These are phyloP conservation scores for Trichomonascaceae sp. DNA, from an alignment of 1,139 yeast genomes.

Conservation along the genomic window DNA sequence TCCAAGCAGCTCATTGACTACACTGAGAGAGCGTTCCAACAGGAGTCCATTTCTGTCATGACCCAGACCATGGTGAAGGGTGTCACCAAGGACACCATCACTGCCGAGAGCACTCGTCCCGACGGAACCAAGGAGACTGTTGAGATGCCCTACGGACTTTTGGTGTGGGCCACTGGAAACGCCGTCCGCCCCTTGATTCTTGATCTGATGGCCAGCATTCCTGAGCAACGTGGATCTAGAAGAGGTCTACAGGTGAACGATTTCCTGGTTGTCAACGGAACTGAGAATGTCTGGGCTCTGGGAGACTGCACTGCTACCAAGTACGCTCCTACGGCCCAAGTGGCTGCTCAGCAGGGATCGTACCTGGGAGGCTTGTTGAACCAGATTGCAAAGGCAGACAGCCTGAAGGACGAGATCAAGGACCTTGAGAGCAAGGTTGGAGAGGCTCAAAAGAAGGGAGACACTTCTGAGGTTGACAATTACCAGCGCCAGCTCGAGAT, in stretches of 20 bases:
- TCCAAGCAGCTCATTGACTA: slow-evolving; percentile 73
- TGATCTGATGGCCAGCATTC: slow-evolving; percentile 53
- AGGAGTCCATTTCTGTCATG: slow-evolving; percentile 63
- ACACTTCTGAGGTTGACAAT: slow-evolving; percentile 13
- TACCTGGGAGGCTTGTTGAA: slow-evolving; percentile 65
- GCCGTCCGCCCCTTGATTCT: slow-evolving; percentile 72
- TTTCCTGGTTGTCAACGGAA: slow-evolving; percentile 69
- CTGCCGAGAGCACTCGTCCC: slow-evolving; percentile 56
- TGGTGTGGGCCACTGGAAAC: slow-evolving; percentile 97
- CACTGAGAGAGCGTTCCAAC: slow-evolving; percentile 70
- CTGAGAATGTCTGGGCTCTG: slow-evolving; percentile 70
- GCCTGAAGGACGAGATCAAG: slow-evolving; percentile 34
- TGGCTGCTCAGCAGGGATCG: slow-evolving; percentile 88
- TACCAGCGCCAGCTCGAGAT: slow-evolving; percentile 21
- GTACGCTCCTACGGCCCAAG: slow-evolving; percentile 94
- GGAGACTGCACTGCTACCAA: slow-evolving; percentile 92
- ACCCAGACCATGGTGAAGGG: slow-evolving; percentile 82
- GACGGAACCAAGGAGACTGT: slow-evolving; percentile 48
- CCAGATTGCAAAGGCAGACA: slow-evolving; percentile 55
- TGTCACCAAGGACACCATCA: slow-evolving; percentile 55
- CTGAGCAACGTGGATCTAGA: slow-evolving; percentile 76
- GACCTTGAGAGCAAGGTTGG: slow-evolving; percentile 29
- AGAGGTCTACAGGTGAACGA: slow-evolving; percentile 84
- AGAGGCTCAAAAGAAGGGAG: slow-evolving; percentile 19
- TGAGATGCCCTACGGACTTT: slow-evolving; percentile 76